Conservation (phyloP, 768 basidiomycete genomes). For the Hypholoma fasciculare region DNA sequence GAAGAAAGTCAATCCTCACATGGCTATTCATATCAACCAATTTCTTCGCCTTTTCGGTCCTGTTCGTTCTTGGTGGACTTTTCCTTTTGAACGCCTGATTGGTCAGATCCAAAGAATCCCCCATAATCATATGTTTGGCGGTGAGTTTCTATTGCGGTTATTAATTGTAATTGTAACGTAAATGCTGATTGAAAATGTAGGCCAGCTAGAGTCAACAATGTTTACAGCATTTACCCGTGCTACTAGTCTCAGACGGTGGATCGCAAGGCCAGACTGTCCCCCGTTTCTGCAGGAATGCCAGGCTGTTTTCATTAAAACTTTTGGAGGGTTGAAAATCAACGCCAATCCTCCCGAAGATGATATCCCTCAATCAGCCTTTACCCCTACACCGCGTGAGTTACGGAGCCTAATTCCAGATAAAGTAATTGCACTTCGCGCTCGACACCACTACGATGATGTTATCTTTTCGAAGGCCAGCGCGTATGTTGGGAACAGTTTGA, state of each 20-base stretch:
- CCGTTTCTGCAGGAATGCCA: conserved; percentile 8
- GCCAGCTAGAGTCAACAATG: conserved; percentile 14
- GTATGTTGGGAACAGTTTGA: not conserved
- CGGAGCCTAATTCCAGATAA: not conserved
- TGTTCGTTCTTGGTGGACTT: conserved; percentile 33
- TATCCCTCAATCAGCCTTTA: not conserved
- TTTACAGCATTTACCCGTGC: conserved; percentile 1
- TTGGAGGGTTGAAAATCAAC: not conserved
- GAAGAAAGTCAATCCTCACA: conserved; percentile 19
- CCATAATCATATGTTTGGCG: conserved; percentile 20
- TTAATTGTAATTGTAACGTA: not conserved
- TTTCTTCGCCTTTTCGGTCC: conserved; percentile 30
- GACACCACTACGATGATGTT: not conserved
- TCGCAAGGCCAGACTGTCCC: conserved; percentile 7
- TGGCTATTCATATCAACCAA: conserved; percentile 22
- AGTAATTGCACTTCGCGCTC: not conserved
- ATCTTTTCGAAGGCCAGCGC: not conserved
- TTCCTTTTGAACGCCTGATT: conserved; percentile 33
- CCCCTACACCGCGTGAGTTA: not conserved
- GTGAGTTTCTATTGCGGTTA: not conserved
- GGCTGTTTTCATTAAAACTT: conserved; percentile 10
- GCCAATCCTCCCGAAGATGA: not conserved
- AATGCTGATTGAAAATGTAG: not conserved
- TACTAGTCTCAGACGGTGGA: conserved; percentile 6
- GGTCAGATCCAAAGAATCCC: conserved; percentile 29